Conservation (phyloP, 495 filamentous ascomycete genomes). For the Elasticomyces elasticus region DNA sequence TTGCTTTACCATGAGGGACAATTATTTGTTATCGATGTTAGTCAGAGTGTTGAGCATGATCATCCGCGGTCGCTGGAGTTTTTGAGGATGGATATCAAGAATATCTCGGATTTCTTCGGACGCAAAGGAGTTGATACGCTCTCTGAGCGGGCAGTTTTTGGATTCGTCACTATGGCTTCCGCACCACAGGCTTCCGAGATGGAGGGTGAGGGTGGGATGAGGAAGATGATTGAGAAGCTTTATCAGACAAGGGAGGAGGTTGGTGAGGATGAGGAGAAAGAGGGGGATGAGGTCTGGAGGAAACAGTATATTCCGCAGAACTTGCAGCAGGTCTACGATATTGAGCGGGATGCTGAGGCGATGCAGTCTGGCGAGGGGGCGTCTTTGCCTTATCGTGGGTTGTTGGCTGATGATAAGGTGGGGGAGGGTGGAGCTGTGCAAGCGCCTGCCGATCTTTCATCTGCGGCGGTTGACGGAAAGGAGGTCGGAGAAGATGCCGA, state of each 20-base stretch:
- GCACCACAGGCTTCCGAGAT: constrained; percentile 39
- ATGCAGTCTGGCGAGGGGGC: constrained; percentile 60
- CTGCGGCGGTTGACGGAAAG: no score
- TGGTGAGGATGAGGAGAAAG: constrained; percentile 30
- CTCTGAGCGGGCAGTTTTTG: constrained; percentile 61
- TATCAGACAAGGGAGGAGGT: constrained; percentile 37
- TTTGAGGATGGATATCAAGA: constrained; percentile 94
- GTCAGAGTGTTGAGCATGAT: constrained; percentile 91
- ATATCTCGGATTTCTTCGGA: constrained; percentile 82
- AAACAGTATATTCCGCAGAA: constrained; percentile 93
- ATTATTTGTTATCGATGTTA: constrained; percentile 92
- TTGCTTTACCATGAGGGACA: constrained; percentile 75
- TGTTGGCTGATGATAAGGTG: constrained; percentile 64
- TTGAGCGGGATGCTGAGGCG: constrained; percentile 78
- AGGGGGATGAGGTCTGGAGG: constrained; percentile 71
- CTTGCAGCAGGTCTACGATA: constrained; percentile 86
- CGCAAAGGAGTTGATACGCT: constrained; percentile 72
- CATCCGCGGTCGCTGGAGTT: constrained; percentile 88
- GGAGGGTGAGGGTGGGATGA: constrained; percentile 38
- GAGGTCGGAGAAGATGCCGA: constrained; percentile 36
- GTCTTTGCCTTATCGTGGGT: constrained; percentile 66
- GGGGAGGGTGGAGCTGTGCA: constrained; percentile 25
- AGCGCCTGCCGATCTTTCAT: no score
- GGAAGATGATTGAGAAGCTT: constrained; percentile 41
- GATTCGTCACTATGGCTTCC: constrained; percentile 82